Evolutionary conservation across 192 early-diverging fungal genomes (phyloP).

Genomic region (Obelidium mucronatum): DNA sequence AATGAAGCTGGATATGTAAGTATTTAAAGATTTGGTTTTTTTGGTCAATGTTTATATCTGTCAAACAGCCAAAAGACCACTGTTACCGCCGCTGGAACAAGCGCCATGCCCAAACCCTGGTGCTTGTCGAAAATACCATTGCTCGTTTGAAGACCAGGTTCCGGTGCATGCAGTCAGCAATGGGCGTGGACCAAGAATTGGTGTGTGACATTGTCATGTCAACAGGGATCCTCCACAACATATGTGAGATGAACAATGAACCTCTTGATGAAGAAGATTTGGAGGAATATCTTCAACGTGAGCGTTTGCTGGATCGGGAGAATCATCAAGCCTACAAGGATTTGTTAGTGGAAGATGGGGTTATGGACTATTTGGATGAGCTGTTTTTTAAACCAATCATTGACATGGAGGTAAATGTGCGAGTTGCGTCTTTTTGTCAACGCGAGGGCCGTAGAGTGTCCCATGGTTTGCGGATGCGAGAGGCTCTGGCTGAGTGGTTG

Average conservation of each 20-base stretch:
- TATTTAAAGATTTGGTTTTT: too few species aligned
- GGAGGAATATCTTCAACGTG: neutral
- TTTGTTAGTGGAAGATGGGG: neutral
- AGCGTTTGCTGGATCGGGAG: neutral
- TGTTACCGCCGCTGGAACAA: neutral
- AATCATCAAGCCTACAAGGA: neutral
- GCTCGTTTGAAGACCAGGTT: neutral
- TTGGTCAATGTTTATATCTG: too few species aligned
- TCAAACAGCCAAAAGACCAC: neutral
- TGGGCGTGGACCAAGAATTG: neutral
- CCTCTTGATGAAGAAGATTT: neutral
- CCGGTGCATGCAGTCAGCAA: neutral
- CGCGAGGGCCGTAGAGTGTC: neutral
- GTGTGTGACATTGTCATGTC: neutral
- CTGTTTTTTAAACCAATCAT: neutral
- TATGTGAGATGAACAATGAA: neutral
- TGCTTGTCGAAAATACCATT: neutral
- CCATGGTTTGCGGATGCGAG: neutral
- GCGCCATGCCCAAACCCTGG: neutral
- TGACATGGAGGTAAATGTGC: neutral
- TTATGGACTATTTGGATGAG: neutral
- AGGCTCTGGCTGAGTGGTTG: neutral
- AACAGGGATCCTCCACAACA: neutral
- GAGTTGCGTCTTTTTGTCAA: neutral
- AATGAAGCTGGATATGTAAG: neutral